A percentile compares a stretch with the other conserved stretches of the same genome.
These are phyloP conservation scores for Fusarium burgessii DNA, from an alignment of 2,329 filamentous ascomycete species.

Conservation along the genomic window DNA sequence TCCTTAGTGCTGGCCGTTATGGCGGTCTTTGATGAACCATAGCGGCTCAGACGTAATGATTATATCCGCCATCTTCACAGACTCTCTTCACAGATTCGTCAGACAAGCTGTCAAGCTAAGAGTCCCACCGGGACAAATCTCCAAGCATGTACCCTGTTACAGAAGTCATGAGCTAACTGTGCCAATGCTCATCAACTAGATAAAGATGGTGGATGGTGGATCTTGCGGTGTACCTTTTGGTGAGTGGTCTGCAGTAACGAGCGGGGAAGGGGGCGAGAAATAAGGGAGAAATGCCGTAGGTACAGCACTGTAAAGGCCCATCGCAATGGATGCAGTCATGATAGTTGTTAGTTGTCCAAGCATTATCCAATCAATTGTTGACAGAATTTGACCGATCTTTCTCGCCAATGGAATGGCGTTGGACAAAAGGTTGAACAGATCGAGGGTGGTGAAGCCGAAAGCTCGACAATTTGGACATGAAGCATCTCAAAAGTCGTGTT, in stretches of 20 bases:
- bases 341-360: constrained; percentile 8
- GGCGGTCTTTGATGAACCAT: neutral
- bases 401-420: constrained; percentile 10
- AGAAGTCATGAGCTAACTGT: constrained; percentile 16
- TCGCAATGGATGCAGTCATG: constrained; percentile 34
- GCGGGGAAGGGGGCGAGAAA: constrained; percentile 42
- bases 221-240: constrained; percentile 26
- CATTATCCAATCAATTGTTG: constrained; percentile 26
- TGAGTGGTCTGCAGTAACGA: constrained; percentile 30
- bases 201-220: constrained; percentile 37
- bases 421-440: neutral
- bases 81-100: neutral
- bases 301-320: neutral
- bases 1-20: neutral
- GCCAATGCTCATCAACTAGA: constrained; percentile 18
- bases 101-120: constrained; percentile 7
- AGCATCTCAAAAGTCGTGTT: constrained; percentile 17
- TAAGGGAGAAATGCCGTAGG: constrained; percentile 17
- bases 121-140: constrained; percentile 2
- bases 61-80: neutral
- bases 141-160: constrained; percentile 31
- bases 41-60: neutral
- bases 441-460: neutral
- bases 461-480: constrained; percentile 9
- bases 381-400: constrained; percentile 8